phyloP scores from a whole-genome alignment of 2,329 filamentous ascomycete species.

The Seiridium cupressi region DNA sequence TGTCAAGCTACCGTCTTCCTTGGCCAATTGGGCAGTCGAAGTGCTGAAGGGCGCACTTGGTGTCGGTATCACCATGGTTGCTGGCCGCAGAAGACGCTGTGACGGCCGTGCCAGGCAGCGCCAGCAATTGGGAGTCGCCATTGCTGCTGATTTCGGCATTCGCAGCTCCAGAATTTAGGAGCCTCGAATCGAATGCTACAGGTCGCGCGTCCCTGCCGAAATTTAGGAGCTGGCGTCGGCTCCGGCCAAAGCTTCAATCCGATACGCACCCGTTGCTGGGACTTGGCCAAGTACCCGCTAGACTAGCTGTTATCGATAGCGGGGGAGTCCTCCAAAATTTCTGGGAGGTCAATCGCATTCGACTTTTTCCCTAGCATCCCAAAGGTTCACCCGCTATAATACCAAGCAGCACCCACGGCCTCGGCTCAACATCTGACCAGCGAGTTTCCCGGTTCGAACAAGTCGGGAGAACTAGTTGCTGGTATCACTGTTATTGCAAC shows the following conservation, averaged over 20 bases:
- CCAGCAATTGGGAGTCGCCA: constrained; percentile 59
- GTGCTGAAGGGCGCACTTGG: constrained; percentile 27
- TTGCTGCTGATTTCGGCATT: constrained; percentile 24
- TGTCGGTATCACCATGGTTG: constrained; percentile 25
- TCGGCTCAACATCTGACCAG: too few species aligned
- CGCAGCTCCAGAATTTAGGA: too few species aligned
- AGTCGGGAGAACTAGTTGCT: too few species aligned
- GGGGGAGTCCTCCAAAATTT: constrained; percentile 9
- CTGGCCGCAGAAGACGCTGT: constrained; percentile 22
- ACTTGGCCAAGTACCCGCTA: not conserved
- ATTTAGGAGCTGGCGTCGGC: constrained; percentile 7
- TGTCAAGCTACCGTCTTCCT: constrained; percentile 11
- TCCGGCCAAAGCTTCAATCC: constrained; percentile 5
- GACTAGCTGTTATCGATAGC: constrained; percentile 14
- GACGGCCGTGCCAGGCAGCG: constrained; percentile 53
- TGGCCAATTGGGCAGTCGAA: constrained; percentile 16
- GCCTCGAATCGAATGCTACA: not conserved
- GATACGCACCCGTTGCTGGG: not conserved
- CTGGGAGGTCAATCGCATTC: constrained; percentile 1
- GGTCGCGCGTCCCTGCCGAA: constrained; percentile 4
- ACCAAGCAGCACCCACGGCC: not conserved
- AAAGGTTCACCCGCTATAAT: not conserved
- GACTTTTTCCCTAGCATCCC: not conserved
- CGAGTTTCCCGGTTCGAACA: too few species aligned
- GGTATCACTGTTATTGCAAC: too few species aligned